Base-by-base conservation (phyloP, 2,329 filamentous ascomycete genomes). In the Piedraia hortae region DNA sequence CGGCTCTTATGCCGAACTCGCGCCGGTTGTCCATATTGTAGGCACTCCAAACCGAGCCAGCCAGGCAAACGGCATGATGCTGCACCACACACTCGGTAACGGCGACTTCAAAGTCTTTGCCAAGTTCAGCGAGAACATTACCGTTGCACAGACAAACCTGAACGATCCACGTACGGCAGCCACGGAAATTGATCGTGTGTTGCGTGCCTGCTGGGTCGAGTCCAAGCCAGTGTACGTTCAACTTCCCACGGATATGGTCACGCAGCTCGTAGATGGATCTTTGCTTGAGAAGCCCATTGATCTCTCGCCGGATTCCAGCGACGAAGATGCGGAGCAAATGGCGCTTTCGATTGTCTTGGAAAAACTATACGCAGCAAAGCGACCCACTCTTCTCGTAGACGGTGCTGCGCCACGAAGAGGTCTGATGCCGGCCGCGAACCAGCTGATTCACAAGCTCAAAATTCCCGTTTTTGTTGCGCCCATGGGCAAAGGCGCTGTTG, bases 31-130 rank as follows among this genome's bases (percentile, higher is more conserved):
- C 3, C 50, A 53, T 34, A 51, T 53, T 14, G 50, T 53, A 12
- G 50, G 50, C 18, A 46, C 46, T 17, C 49, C 50, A 1, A 44
- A 45, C 6, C 6, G 7, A 12, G 50, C 44, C 6, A 18, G 45
- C 2, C 46, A 52, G 32, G 39, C 39, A 19, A 40, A 44, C 28
- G 44, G 47, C 18, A 41, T 45, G 20, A 39, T 51, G 3, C 38
- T 54, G 8, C 51, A 54, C 28, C 51, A 53, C 32, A 51, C 48
- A 23, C 28, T 35, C 11, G 50, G 49, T 19, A 50, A 52, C 34
- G 49, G 75, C 27, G 69, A 88, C 47, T 88, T 73, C 46, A 66
- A 71, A 28, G 72, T 77, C 24, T 89, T 88, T 43, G 57, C 64
- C 33, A 61, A 73, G 37, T 88, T 89, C 69, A 72, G 56, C 41